A percentile compares a stretch with the other conserved stretches of the same genome.
phyloP scores from a whole-genome alignment of 2,329 filamentous ascomycete genomes.

The Fonsecaea nubica region DNA sequence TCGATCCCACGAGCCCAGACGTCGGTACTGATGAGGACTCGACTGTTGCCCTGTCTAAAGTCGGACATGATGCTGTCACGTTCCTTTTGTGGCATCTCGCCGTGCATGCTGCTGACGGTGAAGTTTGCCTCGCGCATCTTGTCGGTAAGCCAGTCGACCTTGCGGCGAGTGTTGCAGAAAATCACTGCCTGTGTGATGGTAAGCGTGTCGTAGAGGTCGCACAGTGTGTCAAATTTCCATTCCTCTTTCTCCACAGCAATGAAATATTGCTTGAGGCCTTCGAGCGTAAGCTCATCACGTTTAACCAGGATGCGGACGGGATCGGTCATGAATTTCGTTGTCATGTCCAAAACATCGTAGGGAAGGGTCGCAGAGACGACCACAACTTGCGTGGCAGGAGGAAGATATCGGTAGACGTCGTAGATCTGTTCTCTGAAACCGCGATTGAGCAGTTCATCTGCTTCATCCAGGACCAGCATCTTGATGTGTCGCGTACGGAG shows the following conservation, averaged over 20 bases:
- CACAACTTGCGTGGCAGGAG: constrained; percentile 96
- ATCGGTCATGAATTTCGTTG: constrained; percentile 99
- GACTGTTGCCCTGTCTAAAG: constrained; percentile 93
- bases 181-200: constrained; percentile 99
- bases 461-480: constrained; percentile 78
- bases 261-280: constrained; percentile 98
- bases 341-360: constrained; percentile 98
- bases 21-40: constrained; percentile 95
- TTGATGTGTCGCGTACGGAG: constrained; percentile 77
- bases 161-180: constrained; percentile 98
- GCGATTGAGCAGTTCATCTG: constrained; percentile 82
- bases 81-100: constrained; percentile 98
- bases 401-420: constrained; percentile 96
- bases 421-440: constrained; percentile 99
- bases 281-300: constrained; percentile 96
- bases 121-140: constrained; percentile 99
- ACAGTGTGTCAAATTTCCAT: constrained; percentile 99
- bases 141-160: constrained; percentile 99
- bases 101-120: constrained; percentile 98
- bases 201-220: constrained; percentile 96
- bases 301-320: constrained; percentile 96
- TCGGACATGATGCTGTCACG: constrained; percentile 99
- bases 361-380: constrained; percentile 96
- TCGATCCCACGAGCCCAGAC: constrained; percentile 99
- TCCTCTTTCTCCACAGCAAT: constrained; percentile 99